Conservation (phyloP, 2,329 filamentous ascomycete species). For the Amauroascus verrucosus region DNA sequence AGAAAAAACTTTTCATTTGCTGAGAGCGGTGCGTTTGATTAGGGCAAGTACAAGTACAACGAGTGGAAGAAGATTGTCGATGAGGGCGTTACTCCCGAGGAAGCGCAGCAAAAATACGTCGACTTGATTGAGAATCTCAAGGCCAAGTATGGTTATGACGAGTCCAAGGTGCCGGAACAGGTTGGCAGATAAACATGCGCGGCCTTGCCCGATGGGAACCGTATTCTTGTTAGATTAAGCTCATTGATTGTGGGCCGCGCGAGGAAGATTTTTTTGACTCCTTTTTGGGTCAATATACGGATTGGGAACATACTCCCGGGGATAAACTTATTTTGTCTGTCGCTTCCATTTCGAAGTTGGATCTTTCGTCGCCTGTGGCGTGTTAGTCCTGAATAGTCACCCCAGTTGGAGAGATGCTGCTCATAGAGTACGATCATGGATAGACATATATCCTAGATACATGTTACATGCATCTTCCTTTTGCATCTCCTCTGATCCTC, state of each 20-base stretch:
- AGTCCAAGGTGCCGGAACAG: conserved; percentile 17
- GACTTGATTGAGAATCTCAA: conserved; percentile 62
- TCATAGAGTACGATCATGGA: background rate
- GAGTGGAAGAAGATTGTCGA: conserved; percentile 65
- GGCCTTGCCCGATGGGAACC: background rate
- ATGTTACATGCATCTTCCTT: background rate
- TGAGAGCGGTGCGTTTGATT: background rate
- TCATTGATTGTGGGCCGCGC: background rate
- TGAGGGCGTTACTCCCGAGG: conserved; percentile 49
- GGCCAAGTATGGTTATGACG: conserved; percentile 47
- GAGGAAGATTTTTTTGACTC: background rate
- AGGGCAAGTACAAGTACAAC: conserved; percentile 72
- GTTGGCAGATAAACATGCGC: conserved; percentile 13
- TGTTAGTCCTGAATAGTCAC: background rate
- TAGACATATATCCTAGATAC: conserved; percentile 5
- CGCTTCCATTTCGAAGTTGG: background rate
- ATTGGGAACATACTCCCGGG: background rate
- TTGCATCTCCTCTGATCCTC: background rate
- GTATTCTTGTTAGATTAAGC: background rate
- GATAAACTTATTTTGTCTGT: background rate
- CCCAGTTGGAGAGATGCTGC: background rate
- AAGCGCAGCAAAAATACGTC: conserved; percentile 70
- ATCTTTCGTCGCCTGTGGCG: background rate
- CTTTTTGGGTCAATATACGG: background rate
- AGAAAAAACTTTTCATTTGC: too few species aligned